Evolutionary conservation across 2,329 filamentous ascomycete species (phyloP), one percentile per base, ranked within the genome.

Genomic region (Dothideomycetidae sp.): DNA sequence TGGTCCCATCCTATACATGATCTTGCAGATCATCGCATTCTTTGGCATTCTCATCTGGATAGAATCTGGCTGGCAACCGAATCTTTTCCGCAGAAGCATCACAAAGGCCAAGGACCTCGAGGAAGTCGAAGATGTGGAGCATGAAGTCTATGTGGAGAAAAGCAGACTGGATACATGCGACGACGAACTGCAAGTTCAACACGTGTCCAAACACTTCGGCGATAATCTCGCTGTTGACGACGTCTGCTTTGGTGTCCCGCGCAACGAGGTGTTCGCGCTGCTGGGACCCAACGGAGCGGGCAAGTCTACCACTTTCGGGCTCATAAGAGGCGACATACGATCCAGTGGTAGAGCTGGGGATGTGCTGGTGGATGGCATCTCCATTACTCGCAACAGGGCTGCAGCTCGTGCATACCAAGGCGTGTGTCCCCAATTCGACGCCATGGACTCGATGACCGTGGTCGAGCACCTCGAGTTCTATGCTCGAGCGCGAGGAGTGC

Each of bases 201-300:
- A 92, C 53, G 62, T 93, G 2, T 83, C 77, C 19, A 94, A 93
- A 56, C 67, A 71, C 0, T 94, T 93, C 47, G 73, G 75, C 10
- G 68, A 68, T 43, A 78, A 79, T 47, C 74, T 76, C 1, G 86
- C 83, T 3, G 84, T 94, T n/a, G 78, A 93, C 48, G 81, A 93
- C 49, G 73, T 92, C 29, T 82, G 79, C 0, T 93, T 94, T 50
- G 78, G 79, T 12, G 78, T 94, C 19, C 71, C 72, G 11, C 74
- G 73, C 33, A 79, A 81, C 34, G 80, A 93, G 53, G 81, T 93
- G 1, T 93, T 93, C 58, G 85, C 85, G 0, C 68, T 94, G 0
- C 70, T 96, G 1, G 86, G 86, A 0, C 85, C 86, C 11, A 93
- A 93, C 52, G 85, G 86, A 15, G 88, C 86, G 1, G 86, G 86